Base-by-base conservation (phyloP, 352 stramenopile genomes). In the Stramenopiles sp. region DNA sequence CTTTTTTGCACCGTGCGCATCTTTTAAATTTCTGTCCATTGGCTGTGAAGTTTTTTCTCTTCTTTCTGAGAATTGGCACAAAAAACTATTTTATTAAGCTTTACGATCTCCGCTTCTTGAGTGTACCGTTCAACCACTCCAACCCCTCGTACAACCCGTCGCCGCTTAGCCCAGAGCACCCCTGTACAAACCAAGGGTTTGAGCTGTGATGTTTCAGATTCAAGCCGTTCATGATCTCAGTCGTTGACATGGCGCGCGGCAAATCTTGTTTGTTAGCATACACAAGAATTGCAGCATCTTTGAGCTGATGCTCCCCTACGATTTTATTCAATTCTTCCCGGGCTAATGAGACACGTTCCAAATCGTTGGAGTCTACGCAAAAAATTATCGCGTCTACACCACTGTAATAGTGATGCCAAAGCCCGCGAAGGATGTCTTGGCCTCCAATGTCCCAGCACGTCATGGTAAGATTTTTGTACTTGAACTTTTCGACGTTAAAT, bases 191-290 rank as follows among this genome's bases (percentile, higher is more conserved):
- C 95, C 95, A 99, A 84, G 98, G 92, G 81, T 94, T 87, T 81
- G 97, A 91, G 78, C 93, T 91, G 31, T 98, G 85, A 75, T 88
- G 88, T 81, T 97, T 91, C 75, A 99, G 87, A 77, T 93, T 93
- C 73, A 99, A 84, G 86, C 98, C 98, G 80, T 98, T 90, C 63
- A 94, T 97, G 89, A 99, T 97, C 83, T 98, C 93, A n/a, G 92
- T 89, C 6, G 94, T 92, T 76, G 86, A 92, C 92, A 97, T 96
- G 74, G 92, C 93, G 82, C 97, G 96, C 33, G 95, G 94, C 79
- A 99, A 83, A 91, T 99, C 95, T 83, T 99, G 95, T 85, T 99
- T 99, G 86, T 98, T 99, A 68, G 93, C 93, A 80, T 98, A 98
- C 75, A 99, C 93, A 74, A 99, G 80, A 43, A 99, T 77, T 63